A percentile compares a stretch with the other conserved stretches of the same genome.
Evolutionary conservation across 176 grass and related monocot species (phyloP).

Genomic region (Chrysopogon serrulatus): DNA sequence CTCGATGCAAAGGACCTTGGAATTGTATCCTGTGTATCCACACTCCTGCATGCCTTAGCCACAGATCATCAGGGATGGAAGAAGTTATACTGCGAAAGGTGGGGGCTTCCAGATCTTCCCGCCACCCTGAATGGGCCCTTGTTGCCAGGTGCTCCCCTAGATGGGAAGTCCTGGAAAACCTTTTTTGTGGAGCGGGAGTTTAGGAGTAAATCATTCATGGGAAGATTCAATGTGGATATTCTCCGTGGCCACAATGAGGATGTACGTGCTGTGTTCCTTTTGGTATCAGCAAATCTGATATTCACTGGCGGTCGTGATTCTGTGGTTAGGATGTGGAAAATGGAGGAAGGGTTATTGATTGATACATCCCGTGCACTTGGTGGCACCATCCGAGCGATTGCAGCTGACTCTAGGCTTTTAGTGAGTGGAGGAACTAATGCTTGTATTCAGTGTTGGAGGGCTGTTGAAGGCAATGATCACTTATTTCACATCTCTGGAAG

Average conservation of each 20-base stretch:
- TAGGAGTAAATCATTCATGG: slow-evolving; percentile 75
- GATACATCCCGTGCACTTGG: slow-evolving; percentile 73
- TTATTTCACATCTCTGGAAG: slow-evolving; percentile 57
- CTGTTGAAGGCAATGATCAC: slow-evolving; percentile 52
- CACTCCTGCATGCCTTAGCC: slow-evolving; percentile 58
- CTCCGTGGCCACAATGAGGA: slow-evolving; percentile 77
- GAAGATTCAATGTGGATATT: slow-evolving; percentile 63
- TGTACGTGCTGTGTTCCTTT: slow-evolving; percentile 69
- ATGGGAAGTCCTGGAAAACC: slow-evolving; percentile 69
- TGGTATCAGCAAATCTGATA: slow-evolving; percentile 63
- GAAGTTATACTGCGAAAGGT: slow-evolving; percentile 84
- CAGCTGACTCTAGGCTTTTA: slow-evolving; percentile 70
- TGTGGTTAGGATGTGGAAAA: slow-evolving; percentile 77
- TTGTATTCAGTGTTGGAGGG: slow-evolving; percentile 89
- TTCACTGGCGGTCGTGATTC: slow-evolving; percentile 87
- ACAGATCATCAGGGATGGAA: slow-evolving; percentile 91
- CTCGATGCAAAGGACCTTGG: slow-evolving; percentile 91
- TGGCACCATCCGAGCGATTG: slow-evolving; percentile 84
- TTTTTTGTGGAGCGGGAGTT: slow-evolving; percentile 87
- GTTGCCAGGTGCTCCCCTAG: slow-evolving; percentile 8
- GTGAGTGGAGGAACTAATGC: slow-evolving; percentile 78
- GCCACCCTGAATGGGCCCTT: not conserved
- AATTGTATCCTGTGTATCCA: slow-evolving; percentile 79
- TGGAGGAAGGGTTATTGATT: slow-evolving; percentile 82
- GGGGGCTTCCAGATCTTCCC: slow-evolving; percentile 45